Evolutionary conservation across 805 yeast genomes (phyloP).

Genomic region (Spathaspora passalidarum): DNA sequence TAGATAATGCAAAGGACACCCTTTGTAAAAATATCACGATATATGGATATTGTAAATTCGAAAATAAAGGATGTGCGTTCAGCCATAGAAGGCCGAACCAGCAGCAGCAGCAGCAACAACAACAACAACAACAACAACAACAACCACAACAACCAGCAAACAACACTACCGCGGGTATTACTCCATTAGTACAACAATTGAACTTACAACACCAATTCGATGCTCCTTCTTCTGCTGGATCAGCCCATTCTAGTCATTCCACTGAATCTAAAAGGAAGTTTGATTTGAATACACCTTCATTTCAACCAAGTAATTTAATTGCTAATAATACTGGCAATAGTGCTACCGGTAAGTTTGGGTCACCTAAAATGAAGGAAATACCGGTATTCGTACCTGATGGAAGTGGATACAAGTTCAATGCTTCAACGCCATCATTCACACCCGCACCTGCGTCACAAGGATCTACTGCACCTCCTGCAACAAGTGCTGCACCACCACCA

Average conservation of each 20-base stretch:
- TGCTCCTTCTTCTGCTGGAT: constrained; percentile 2
- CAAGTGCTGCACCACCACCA: constrained; percentile 3
- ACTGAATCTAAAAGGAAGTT: constrained; percentile 22
- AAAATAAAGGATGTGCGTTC: constrained; percentile 83
- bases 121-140: constrained; percentile 4
- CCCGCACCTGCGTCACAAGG: constrained; percentile 15
- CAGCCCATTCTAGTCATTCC: constrained; percentile 2
- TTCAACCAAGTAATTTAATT: constrained; percentile 33
- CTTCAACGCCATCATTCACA: constrained; percentile 38
- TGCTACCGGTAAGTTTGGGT: constrained; percentile 35
- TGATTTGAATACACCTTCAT: constrained; percentile 42
- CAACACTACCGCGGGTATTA: constrained; percentile 2
- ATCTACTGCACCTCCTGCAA: constrained; percentile 1
- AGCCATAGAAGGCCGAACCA: constrained; percentile 47
- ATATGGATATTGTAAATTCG: constrained; percentile 85
- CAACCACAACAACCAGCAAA: constrained; percentile 8
- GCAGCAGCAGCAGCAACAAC: constrained; percentile 5
- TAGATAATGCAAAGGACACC: constrained; percentile 65
- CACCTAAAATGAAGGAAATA: constrained; percentile 47
- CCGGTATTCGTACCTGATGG: constrained; percentile 46
- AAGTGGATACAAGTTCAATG: constrained; percentile 26
- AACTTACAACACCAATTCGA: neutral
- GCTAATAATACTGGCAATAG: constrained; percentile 17
- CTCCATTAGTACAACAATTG: neutral
- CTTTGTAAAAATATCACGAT: constrained; percentile 82